A percentile compares a stretch with the other conserved stretches of the same genome.
phyloP scores from a whole-genome alignment of 2,329 filamentous ascomycete species.

The Apiospora sp. region DNA sequence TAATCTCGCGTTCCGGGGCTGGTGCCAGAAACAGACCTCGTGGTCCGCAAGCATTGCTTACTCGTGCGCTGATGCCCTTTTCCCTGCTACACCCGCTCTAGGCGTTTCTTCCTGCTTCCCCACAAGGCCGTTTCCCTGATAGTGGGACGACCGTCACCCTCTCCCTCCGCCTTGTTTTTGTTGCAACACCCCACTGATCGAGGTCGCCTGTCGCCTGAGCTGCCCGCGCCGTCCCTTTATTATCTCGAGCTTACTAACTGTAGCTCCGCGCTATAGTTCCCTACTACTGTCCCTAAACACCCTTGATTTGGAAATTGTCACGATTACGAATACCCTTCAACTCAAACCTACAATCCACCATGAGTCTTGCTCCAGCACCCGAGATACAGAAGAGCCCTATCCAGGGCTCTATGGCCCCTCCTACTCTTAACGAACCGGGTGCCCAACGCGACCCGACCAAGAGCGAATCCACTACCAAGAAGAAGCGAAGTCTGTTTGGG shows the following conservation, averaged over 20 bases:
- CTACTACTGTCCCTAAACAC: conserved; percentile 12
- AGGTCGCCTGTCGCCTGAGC: conserved; percentile 12
- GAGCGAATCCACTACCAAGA: conserved; percentile 48
- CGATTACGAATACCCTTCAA: conserved; percentile 24
- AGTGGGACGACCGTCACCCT: conserved; percentile 23
- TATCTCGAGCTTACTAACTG: conserved; percentile 20
- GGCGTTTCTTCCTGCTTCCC: conserved; percentile 19
- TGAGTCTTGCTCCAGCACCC: conserved; percentile 44
- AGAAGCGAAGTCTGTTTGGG: conserved; percentile 67
- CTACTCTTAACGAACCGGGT: conserved; percentile 39
- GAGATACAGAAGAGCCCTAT: conserved; percentile 39
- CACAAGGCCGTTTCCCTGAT: conserved; percentile 22
- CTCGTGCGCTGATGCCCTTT: not conserved
- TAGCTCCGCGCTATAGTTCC: conserved; percentile 17
- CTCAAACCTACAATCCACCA: conserved; percentile 30
- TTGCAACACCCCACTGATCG: conserved; percentile 23
- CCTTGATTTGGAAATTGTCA: not conserved
- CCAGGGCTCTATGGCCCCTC: conserved; percentile 41
- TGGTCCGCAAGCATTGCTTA: conserved; percentile 16
- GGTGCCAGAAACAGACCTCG: conserved; percentile 9
- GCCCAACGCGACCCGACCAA: conserved; percentile 42
- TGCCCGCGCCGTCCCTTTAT: conserved; percentile 12
- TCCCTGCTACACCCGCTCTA: not conserved
- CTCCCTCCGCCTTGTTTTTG: conserved; percentile 16
- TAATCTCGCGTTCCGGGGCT: not conserved